Percentiles rank a stretch among this genome's conserved stretches.
Conservation (phyloP, 306 rosid genomes). For the Malus sieversii region DNA sequence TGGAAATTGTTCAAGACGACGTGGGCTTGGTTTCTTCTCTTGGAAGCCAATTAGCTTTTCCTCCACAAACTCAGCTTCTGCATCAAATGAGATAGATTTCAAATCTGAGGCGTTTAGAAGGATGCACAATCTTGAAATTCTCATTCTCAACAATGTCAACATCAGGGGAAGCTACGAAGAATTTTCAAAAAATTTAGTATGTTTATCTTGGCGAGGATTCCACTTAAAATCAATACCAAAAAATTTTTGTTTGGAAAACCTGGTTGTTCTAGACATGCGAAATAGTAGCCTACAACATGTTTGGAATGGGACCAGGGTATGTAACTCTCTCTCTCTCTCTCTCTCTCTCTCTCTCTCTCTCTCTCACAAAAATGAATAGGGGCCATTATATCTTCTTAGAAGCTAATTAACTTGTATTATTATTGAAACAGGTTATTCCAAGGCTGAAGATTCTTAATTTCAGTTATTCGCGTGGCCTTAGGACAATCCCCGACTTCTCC, state of each 20-base stretch:
- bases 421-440: not conserved
- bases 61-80: not conserved
- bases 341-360: not conserved
- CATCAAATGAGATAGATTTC: not conserved
- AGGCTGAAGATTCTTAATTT: not conserved
- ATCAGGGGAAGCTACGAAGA: not conserved
- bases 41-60: not conserved
- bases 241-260: not conserved
- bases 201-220: slow-evolving; percentile 1
- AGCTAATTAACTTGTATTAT: not conserved
- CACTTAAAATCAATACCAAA: not conserved
- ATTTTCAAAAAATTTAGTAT: not conserved
- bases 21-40: not conserved
- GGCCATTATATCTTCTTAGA: not conserved
- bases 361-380: not conserved
- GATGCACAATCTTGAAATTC: not conserved
- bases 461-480: not conserved
- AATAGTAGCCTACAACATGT: not conserved
- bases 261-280: not conserved
- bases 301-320: not conserved
- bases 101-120: not conserved
- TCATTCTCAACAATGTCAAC: not conserved
- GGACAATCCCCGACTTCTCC: not conserved
- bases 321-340: not conserved
- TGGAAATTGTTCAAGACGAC: not conserved